These are phyloP conservation scores for Calophaca sinica DNA, from an alignment of 306 rosid species.

Conservation along the genomic window DNA sequence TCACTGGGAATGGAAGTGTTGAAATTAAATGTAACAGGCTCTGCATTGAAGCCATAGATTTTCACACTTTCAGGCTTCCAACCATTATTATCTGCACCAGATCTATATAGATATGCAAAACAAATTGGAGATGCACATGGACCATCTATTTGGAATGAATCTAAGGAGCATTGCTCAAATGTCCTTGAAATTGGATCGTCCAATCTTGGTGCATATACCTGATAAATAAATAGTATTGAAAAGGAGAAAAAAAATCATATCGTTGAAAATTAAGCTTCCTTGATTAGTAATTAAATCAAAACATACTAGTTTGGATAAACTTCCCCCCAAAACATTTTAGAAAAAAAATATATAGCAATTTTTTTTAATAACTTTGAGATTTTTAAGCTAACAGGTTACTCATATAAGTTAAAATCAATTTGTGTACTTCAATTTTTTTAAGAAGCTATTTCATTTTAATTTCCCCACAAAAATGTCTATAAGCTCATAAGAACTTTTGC, in stretches of 20 bases:
- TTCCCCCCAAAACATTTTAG: no score
- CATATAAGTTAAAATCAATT: no score
- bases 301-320: no score
- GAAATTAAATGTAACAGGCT: conserved; percentile 63
- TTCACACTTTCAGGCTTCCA: conserved; percentile 79
- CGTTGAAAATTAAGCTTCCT: no score
- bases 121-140: conserved; percentile 82
- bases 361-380: no score
- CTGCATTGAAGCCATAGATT: conserved; percentile 59
- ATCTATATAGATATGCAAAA: conserved; percentile 60
- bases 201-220: conserved; percentile 72
- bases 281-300: no score
- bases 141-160: conserved; percentile 66
- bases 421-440: no score
- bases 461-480: no score
- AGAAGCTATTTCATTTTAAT: no score
- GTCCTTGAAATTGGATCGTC: conserved; percentile 62
- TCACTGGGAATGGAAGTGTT: conserved; percentile 61
- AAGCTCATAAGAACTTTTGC: no score
- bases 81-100: conserved; percentile 58
- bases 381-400: no score
- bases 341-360: no score
- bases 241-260: neutral
- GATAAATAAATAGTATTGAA: neutral
- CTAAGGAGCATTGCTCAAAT: conserved; percentile 75